phyloP scores from a whole-genome alignment of 2,329 filamentous ascomycete species.

The Cryphonectria japonica region DNA sequence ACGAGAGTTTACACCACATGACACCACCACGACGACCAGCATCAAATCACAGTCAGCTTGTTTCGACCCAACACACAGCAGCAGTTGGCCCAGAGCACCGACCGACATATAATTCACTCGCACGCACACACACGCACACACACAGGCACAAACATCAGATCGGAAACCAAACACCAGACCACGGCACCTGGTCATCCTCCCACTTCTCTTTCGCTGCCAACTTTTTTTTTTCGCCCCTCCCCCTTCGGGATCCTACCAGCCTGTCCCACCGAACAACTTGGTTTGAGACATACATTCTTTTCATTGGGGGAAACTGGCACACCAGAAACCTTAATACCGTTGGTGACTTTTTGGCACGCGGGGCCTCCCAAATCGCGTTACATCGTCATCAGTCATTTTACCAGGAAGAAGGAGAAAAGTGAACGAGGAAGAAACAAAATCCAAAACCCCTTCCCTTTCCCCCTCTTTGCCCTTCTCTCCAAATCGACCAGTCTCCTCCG shows the following conservation, averaged over 20 bases:
- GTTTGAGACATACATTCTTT: conserved; percentile 26
- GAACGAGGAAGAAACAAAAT: too few relatives aligned
- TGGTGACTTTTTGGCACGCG: conserved; percentile 19
- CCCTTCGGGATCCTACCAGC: not conserved
- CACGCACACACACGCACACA: not conserved
- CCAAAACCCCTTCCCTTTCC: not conserved
- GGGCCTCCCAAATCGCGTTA: conserved; percentile 9
- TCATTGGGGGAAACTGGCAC: conserved; percentile 11
- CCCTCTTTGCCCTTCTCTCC: not conserved
- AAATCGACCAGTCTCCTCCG: not conserved
- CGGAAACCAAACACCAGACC: not conserved
- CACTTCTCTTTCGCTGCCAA: conserved; percentile 1
- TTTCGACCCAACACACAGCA: not conserved
- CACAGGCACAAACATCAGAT: not conserved
- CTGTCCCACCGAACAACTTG: conserved; percentile 21
- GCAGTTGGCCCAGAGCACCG: too few relatives aligned
- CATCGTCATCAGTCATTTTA: conserved; percentile 2
- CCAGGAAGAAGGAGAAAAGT: not conserved
- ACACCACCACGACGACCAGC: not conserved
- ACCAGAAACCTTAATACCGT: conserved; percentile 9
- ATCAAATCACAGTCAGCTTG: not conserved
- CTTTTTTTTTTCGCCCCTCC: not conserved
- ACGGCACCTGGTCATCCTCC: conserved; percentile 3
- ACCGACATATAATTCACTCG: not conserved
- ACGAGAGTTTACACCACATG: not conserved